Evolutionary conservation across 495 filamentous ascomycete species (phyloP), one percentile per base, ranked within the genome.

Genomic region (Penicillium arizonense): DNA sequence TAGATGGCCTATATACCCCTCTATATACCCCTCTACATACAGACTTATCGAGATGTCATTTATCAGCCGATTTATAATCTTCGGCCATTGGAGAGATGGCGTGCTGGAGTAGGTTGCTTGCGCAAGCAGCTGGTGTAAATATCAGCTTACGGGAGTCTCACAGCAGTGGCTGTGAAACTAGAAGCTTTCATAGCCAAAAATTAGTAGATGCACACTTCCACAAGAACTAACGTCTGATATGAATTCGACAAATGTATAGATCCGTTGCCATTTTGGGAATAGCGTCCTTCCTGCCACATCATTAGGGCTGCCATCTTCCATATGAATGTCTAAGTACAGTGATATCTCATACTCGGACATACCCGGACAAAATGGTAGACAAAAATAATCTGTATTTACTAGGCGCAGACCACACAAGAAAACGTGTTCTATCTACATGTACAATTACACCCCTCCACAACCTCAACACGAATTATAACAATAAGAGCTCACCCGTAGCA

Each of bases 401-500:
- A 50, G 37, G 28, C 1, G 20, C 18, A 24, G 10, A 21, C 44
- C 10, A 14, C 43, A 49, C 4, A 21, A 18, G 23, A 2, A 14
- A 50, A 53, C 40, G 40, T 21, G 40, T 53, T 57, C 55, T 58
- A 63, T 58, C 50, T 65, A 71, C 57, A 64, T 51, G 47, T 61
- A 69, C 51, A 65, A 50, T 43, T 47, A 46, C 23, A 40, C 21
- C 38, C 24, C 13, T 26, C 33, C 35, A 20, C n/a, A 4, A 34
- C 4, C 4, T 26, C 28, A 44, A 42, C 45, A 41, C 23, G 41
- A 49, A 52, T 59, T 71, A 80, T 37, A 81, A 57, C 47, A 77
- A 50, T 39, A 80, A 59, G 42, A 81, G 63, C 65, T 81, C 77
- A 5, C 75, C 77, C 34, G 76, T 78, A 40, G 75, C 75, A 35